Evolutionary conservation across 495 filamentous ascomycete species (phyloP).

Genomic region (Penicillium cosmopolitanum): DNA sequence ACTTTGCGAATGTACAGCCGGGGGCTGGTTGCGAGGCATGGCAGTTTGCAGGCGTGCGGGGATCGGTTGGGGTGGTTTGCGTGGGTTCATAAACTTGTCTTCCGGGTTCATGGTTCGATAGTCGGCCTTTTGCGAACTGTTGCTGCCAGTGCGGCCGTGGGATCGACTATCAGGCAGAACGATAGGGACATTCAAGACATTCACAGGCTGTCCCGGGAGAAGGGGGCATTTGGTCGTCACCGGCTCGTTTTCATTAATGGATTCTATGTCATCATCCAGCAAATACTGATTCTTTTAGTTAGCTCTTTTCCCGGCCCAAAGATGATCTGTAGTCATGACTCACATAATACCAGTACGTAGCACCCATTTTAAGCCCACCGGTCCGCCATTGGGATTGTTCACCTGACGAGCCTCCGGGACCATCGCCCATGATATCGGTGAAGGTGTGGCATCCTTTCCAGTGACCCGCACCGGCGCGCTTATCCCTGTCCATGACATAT

Average conservation of each 20-base stretch:
- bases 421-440: conserved; percentile 82
- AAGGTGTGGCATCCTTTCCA: conserved; percentile 88
- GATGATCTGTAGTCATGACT: conserved; percentile 32
- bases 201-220: conserved; percentile 82
- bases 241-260: conserved; percentile 68
- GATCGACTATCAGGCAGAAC: conserved; percentile 56
- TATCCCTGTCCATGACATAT: conserved; percentile 80
- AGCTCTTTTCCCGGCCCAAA: not conserved
- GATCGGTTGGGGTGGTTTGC: conserved; percentile 59
- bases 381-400: conserved; percentile 59
- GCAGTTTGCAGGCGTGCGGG: conserved; percentile 59
- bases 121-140: conserved; percentile 44
- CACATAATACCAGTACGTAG: conserved; percentile 95
- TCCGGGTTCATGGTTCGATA: conserved; percentile 77
- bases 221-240: conserved; percentile 82
- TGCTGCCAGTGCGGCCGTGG: conserved; percentile 41
- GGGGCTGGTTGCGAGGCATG: conserved; percentile 50
- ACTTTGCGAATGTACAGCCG: conserved; percentile 28
- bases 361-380: conserved; percentile 87
- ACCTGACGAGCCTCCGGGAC: conserved; percentile 45
- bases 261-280: conserved; percentile 73
- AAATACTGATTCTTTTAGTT: conserved; percentile 62
- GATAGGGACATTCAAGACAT: conserved; percentile 77
- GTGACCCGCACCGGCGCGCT: conserved; percentile 65
- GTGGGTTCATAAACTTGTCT: conserved; percentile 73